Evolutionary conservation across 305 asterid species (phyloP).

Genomic region (Plantago coronopus): DNA sequence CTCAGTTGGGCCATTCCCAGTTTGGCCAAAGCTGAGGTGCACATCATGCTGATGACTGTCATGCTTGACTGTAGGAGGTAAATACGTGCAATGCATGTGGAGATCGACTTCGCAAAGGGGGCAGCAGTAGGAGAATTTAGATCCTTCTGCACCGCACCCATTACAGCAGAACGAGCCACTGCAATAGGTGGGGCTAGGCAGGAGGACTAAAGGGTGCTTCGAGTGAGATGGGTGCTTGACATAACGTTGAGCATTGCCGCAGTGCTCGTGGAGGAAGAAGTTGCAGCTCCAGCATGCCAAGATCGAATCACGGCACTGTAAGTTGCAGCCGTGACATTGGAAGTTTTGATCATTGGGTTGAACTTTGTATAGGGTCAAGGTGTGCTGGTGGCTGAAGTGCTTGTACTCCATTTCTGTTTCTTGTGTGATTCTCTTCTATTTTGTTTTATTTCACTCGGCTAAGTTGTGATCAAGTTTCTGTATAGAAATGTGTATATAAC

Average conservation of each 20-base stretch:
- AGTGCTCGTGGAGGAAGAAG: slow-evolving; percentile 74
- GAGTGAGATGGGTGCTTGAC: slow-evolving; percentile 56
- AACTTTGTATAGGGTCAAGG: slow-evolving; percentile 34
- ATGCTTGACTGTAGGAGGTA: slow-evolving; percentile 44
- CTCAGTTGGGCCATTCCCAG: slow-evolving; percentile 14
- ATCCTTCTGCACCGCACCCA: slow-evolving; percentile 54
- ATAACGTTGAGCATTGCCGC: slow-evolving; percentile 61
- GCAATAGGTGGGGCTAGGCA: slow-evolving; percentile 59
- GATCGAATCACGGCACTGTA: slow-evolving; percentile 38
- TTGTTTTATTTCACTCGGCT: background rate
- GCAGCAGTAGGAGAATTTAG: slow-evolving; percentile 50
- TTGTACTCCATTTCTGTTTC: slow-evolving; percentile 87
- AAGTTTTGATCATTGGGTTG: slow-evolving; percentile 36
- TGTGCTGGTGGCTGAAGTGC: slow-evolving; percentile 71
- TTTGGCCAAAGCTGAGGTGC: slow-evolving; percentile 14
- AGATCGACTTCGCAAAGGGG: slow-evolving; percentile 62
- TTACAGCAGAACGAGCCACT: slow-evolving; percentile 55
- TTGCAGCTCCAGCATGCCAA: slow-evolving; percentile 58
- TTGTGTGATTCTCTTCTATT: too few species aligned
- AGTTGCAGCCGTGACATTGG: slow-evolving; percentile 54
- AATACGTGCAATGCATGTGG: slow-evolving; percentile 53
- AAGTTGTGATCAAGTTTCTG: too few species aligned
- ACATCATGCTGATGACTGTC: slow-evolving; percentile 46
- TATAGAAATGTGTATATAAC: background rate
- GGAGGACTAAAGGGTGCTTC: slow-evolving; percentile 51